Percentiles rank a stretch among this genome's conserved stretches.
These are phyloP conservation scores for Colletotrichum sojae DNA, from an alignment of 2,329 filamentous ascomycete genomes.

Conservation along the genomic window DNA sequence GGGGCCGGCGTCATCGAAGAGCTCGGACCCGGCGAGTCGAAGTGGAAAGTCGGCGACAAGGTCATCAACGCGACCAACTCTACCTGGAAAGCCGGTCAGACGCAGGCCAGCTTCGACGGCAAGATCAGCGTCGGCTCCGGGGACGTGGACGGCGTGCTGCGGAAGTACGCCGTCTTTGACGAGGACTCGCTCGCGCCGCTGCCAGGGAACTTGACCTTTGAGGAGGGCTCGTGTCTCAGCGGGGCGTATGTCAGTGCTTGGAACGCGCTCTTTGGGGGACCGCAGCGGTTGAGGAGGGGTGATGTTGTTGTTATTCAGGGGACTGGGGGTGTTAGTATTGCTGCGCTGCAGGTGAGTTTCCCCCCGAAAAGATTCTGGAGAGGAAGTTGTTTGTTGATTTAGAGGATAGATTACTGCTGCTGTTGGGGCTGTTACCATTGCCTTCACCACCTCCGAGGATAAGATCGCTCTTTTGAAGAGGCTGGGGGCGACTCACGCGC, in stretches of 20 bases:
- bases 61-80: slow-evolving; percentile 14
- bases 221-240: slow-evolving; percentile 6
- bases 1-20: background rate
- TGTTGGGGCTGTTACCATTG: slow-evolving; percentile 33
- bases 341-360: slow-evolving; percentile 54
- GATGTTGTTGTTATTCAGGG: slow-evolving; percentile 58
- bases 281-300: slow-evolving; percentile 51
- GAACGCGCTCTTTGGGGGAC: slow-evolving; percentile 39
- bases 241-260: slow-evolving; percentile 37
- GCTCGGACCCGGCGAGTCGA: background rate
- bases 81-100: slow-evolving; percentile 4
- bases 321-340: slow-evolving; percentile 58
- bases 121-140: background rate
- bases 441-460: slow-evolving; percentile 42
- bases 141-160: background rate
- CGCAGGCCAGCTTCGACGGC: background rate
- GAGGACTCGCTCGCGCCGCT: background rate
- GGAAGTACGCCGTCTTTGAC: slow-evolving; percentile 7
- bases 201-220: slow-evolving; percentile 15
- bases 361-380: too few relatives aligned
- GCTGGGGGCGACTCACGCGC: slow-evolving; percentile 36
- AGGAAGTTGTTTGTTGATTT: too few relatives aligned
- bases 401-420: slow-evolving; percentile 39
- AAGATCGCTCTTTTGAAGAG: slow-evolving; percentile 37
- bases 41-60: slow-evolving; percentile 13